Conservation (phyloP, 495 filamentous ascomycete species). For the Rostrohypoxylon terebratum region DNA sequence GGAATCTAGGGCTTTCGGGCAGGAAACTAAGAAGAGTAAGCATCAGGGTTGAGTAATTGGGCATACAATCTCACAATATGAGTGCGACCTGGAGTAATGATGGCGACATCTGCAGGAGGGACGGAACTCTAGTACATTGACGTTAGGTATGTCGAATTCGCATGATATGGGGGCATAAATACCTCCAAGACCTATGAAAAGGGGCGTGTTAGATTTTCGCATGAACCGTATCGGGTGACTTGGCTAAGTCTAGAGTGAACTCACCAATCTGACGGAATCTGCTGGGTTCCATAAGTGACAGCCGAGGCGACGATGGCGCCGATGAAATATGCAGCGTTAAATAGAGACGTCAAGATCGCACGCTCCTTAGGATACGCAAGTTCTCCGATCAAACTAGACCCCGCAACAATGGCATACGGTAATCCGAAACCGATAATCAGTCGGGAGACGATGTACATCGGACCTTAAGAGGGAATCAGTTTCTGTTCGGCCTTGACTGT, state of each 20-base stretch:
- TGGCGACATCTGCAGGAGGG: conserved; percentile 65
- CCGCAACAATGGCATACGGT: conserved; percentile 72
- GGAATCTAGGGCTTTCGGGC: conserved; percentile 70
- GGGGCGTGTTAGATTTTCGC: conserved; percentile 6
- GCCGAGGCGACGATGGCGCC: conserved; percentile 71
- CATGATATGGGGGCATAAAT: conserved; percentile 1
- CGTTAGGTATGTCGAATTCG: conserved; percentile 15
- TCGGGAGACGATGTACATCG: conserved; percentile 74
- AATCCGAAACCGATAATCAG: conserved; percentile 75
- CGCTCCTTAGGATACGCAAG: conserved; percentile 75
- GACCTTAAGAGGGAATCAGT: conserved; percentile 18
- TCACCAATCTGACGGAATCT: conserved; percentile 66
- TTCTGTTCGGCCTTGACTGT: neutral
- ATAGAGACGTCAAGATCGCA: conserved; percentile 72
- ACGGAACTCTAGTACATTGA: conserved; percentile 62
- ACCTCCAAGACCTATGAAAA: conserved; percentile 63
- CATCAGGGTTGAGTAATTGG: neutral
- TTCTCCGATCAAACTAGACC: conserved; percentile 73
- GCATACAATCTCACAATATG: conserved; percentile 53
- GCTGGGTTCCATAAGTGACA: conserved; percentile 67
- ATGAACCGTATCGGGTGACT: neutral
- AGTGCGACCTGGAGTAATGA: conserved; percentile 67
- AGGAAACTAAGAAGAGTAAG: conserved; percentile 54
- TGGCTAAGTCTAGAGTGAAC: conserved; percentile 2
- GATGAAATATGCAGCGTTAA: conserved; percentile 74